A percentile compares a stretch with the other conserved stretches of the same genome.
These are phyloP conservation scores for Nakaseomyces bracarensis DNA, from an alignment of 1,139 yeast species.

Conservation along the genomic window DNA sequence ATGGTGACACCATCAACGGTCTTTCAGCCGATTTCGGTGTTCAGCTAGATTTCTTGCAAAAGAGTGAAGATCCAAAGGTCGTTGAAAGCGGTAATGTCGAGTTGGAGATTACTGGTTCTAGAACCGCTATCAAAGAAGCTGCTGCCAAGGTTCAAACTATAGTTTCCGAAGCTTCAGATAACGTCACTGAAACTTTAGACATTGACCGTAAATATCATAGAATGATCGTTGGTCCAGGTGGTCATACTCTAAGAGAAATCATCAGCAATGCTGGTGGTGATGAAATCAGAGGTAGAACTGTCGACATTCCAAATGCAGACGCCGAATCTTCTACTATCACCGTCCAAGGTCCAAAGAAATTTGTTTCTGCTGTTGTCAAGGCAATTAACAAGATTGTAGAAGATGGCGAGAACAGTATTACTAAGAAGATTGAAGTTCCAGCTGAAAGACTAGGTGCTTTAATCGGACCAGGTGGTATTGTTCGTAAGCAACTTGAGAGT, in stretches of 20 bases:
- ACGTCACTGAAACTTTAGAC: conserved; percentile 46
- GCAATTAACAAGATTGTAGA: conserved; percentile 58
- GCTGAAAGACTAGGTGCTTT: conserved; percentile 68
- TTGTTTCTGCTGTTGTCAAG: conserved; percentile 62
- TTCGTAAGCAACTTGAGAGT: conserved; percentile 64
- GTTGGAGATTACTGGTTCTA: conserved; percentile 72
- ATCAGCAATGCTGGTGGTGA: conserved; percentile 73
- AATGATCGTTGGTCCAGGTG: conserved; percentile 73
- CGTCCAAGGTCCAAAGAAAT: conserved; percentile 65
- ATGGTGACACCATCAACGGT: conserved; percentile 77
- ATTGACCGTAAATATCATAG: conserved; percentile 78
- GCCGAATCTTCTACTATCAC: conserved; percentile 55
- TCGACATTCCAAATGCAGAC: conserved; percentile 69
- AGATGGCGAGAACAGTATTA: conserved; percentile 54
- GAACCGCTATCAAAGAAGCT: conserved; percentile 72
- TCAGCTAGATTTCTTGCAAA: conserved; percentile 56
- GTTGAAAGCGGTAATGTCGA: conserved; percentile 43
- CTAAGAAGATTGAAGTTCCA: conserved; percentile 53
- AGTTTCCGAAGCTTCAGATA: conserved; percentile 60
- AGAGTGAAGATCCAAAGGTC: conserved; percentile 33
- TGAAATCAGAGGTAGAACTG: conserved; percentile 44
- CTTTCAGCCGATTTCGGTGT: conserved; percentile 76
- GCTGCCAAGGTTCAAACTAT: conserved; percentile 52
- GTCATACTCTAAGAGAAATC: conserved; percentile 66
- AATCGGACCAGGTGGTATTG: conserved; percentile 76